Base-by-base conservation (phyloP, 1,139 yeast genomes). In the Yamadazyma kanchanaburiensis region DNA sequence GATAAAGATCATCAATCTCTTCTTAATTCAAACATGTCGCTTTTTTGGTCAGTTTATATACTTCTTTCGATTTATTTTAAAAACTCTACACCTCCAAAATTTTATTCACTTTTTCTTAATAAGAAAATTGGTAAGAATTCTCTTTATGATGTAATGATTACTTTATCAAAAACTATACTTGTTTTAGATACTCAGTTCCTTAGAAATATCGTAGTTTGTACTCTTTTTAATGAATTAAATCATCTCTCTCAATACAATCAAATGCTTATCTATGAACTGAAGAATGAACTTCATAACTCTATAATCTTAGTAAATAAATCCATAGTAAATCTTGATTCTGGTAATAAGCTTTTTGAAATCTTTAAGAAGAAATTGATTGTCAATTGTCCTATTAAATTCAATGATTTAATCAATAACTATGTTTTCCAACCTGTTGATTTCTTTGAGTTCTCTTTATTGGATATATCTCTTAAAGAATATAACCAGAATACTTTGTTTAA, bases 21-120 rank as follows among this genome's bases (percentile, higher is more conserved):
- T 11, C 25, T 36, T 11, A 29, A 28, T 5, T 21, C 28, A 4
- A 39, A 58, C 32, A 38, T 54, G 34, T 39, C 50, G 12, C 53
- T 67, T 34, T 65, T 68, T 38, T 70, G 74, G 74, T 56, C 62
- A 33, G 66, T 69, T 15, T 69, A 68, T 41, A 52, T 61, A 4
- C 37, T 68, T 12, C 47, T 69, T 13, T 66, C 74, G 6, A 58
- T 55, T 18, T 64, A 63, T 37, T 53, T 61, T 20, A 51, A 53
- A 30, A 54, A 56, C 37, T 46, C 52, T 30, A 51, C 51, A 2
- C 69, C 70, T 3, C 71, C 73, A 6, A 43, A 43, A 24, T 50
- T 64, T 25, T 70, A 62, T 37, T 43, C 49, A 11, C 51, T 58
- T 27, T 54, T 69, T 16, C 45, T 66, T 26, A 48, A 57, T 35